Conservation (phyloP, 345 rosid genomes). For the rapeseed (Brassica napus) region DNA sequence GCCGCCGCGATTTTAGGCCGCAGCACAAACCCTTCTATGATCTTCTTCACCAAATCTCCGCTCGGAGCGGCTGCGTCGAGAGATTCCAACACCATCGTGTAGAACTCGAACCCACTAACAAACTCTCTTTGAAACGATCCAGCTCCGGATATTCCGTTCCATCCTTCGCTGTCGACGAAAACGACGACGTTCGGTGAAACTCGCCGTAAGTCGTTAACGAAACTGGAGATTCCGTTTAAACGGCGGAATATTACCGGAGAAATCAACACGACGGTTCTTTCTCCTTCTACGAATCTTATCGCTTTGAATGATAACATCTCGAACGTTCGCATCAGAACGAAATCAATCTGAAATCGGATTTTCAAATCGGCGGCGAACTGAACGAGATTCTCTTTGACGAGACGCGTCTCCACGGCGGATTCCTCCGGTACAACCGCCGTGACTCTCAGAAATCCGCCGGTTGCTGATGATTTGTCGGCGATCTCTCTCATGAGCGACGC, state of each 20-base stretch:
- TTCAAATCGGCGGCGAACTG: slow-evolving; percentile 75
- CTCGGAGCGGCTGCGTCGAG: slow-evolving; percentile 54
- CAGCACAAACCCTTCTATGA: slow-evolving; percentile 58
- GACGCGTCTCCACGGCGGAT: slow-evolving; percentile 55
- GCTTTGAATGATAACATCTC: slow-evolving; percentile 70
- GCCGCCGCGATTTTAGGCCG: slow-evolving; percentile 59
- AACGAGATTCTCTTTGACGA: slow-evolving; percentile 66
- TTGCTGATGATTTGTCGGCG: slow-evolving; percentile 46
- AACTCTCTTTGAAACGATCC: slow-evolving; percentile 69
- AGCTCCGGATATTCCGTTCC: slow-evolving; percentile 45
- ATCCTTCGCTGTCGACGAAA: slow-evolving; percentile 68
- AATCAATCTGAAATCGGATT: slow-evolving; percentile 66
- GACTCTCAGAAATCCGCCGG: slow-evolving; percentile 49
- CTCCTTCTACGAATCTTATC: slow-evolving; percentile 62
- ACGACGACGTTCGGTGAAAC: slow-evolving; percentile 62
- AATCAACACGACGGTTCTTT: slow-evolving; percentile 53
- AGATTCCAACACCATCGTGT: slow-evolving; percentile 72
- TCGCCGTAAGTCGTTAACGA: slow-evolving; percentile 54
- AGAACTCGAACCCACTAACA: slow-evolving; percentile 61
- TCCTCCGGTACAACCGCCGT: slow-evolving; percentile 79
- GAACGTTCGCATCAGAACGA: slow-evolving; percentile 59
- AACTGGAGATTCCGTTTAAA: slow-evolving; percentile 45
- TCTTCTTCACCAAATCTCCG: slow-evolving; percentile 50
- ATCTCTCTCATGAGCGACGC: slow-evolving; percentile 79
- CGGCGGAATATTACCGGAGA: slow-evolving; percentile 66